Evolutionary conservation across 2,329 filamentous ascomycete genomes (phyloP), one percentile per base, ranked within the genome.

Genomic region (Colletotrichum phormii): DNA sequence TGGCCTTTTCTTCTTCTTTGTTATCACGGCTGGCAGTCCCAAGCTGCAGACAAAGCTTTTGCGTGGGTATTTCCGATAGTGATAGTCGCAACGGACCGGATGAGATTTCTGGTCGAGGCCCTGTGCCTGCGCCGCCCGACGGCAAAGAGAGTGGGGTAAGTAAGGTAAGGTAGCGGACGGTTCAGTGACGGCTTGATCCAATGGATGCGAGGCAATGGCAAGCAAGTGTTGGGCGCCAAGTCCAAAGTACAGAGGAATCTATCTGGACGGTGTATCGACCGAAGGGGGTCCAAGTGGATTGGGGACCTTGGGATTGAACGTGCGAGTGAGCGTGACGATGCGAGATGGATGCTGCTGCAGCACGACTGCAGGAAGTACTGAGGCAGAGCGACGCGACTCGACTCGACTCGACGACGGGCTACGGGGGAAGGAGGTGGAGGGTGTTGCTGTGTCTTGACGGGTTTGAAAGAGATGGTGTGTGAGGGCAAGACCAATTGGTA

Each of bases 181-280:
- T 73, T 73, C 60, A 73, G 46, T 63, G 60, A 53, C 66, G 37
- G 61, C 58, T 60, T 61, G 67, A 59, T 51, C 71, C 71, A 73
- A 71, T 65, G 12, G 66, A 33, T 15, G 59, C 31, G 26, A 35
- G 33, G 58, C 59, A 59, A 35, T 49, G 22, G 24, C 54, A 46
- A 59, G 70, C 71, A 60, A 60, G 60, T 29, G 55, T 65, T 71
- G 55, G 71, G 55, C 46, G 71, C 71, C 71, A 73, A 73, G 71
- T 71, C 67, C 71, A 61, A 65, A 57, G 55, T 70, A 64, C 18
- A 33, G 66, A 72, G 71, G 26, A 60, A 57, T 70, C 55, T 73
- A 49, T 49, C 7, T 49, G 42, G 42, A 49, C 18, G 42, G 42
- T 5, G 71, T 71, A 65, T 73, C 60, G 54, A 57, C 55, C 51